Evolutionary conservation across 1,284 basidiomycete species (phyloP), one percentile per base, ranked within the genome.

Genomic region (Moesziomyces globuligerus): DNA sequence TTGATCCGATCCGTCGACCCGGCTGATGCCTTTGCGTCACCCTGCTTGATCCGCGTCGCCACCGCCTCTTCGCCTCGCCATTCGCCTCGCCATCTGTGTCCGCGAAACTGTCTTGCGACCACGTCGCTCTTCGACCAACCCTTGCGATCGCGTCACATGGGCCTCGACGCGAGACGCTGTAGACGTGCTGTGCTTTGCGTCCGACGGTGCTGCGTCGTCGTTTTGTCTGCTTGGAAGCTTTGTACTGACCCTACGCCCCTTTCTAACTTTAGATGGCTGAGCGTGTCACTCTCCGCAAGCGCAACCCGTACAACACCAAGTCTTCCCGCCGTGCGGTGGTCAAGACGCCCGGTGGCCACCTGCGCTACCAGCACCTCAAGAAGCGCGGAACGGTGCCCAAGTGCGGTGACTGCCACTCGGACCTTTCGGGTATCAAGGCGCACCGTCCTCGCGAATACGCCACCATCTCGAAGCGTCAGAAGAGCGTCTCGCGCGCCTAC

Each of bases 201-300:
- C 7, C n/a, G n/a, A 13, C 26, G 32, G 21, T 36, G 18, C 45
- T 37, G 32, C 47, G 21, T 42, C 36, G 13, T 7, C 37, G 32
- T n/a, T 34, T 40, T 20, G 23, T 21, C 11, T 40, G 1, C 26
- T 18, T 24, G 3, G 18, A 8, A 23, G n/a, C 38, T 4, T 10
- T 9, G 20, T 34, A 21, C 36, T 46, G n/a, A 34, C 52, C 28
- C 18, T 3, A 2, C 3, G 25, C 3, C n/a, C 29, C 25, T 6
- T 25, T 15, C 20, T 18, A 18, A n/a, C n/a, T 5, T 34, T 28
- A 80, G 72, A 96, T 98, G 94, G 93, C 93, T 86, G 93, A 97
- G 90, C 94, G 95, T 84, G 94, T 99, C 83, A 97, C 94, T 80
- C 92, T 99, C 86, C 92, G 96, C 87, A 98, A 95, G 87, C 92